Evolutionary conservation across 148 eudicot species (phyloP).

Genomic region (Talinum fruticosum): DNA sequence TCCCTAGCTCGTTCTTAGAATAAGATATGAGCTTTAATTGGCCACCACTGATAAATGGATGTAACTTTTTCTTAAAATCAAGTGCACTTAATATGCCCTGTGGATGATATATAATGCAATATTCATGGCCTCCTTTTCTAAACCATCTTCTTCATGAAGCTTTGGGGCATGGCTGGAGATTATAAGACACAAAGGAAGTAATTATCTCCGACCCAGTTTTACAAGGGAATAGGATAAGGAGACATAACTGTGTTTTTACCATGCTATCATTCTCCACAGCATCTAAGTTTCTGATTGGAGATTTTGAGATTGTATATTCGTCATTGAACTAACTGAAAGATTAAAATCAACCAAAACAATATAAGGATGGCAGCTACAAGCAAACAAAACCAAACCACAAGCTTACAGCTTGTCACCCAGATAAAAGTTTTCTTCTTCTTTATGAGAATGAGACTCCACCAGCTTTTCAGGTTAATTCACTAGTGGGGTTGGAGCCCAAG

Average conservation of each 20-base stretch:
- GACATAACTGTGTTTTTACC: neutral
- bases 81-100: neutral
- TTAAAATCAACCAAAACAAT: too few species aligned
- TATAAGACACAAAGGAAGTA: neutral
- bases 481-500: too few species aligned
- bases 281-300: neutral
- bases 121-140: neutral
- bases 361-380: too few species aligned
- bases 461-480: too few species aligned
- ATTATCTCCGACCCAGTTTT: neutral
- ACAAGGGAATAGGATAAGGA: neutral
- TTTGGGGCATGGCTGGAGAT: neutral
- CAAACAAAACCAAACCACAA: too few species aligned
- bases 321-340: neutral
- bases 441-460: too few species aligned
- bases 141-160: neutral
- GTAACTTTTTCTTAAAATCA: neutral
- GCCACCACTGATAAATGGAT: constrained; percentile 10
- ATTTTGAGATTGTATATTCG: neutral
- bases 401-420: too few species aligned
- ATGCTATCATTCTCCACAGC: neutral
- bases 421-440: too few species aligned
- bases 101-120: neutral
- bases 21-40: constrained; percentile 10
- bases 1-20: constrained; percentile 7